Base-by-base conservation (phyloP, 352 stramenopile genomes). In the Globisporangium apiculatum region DNA sequence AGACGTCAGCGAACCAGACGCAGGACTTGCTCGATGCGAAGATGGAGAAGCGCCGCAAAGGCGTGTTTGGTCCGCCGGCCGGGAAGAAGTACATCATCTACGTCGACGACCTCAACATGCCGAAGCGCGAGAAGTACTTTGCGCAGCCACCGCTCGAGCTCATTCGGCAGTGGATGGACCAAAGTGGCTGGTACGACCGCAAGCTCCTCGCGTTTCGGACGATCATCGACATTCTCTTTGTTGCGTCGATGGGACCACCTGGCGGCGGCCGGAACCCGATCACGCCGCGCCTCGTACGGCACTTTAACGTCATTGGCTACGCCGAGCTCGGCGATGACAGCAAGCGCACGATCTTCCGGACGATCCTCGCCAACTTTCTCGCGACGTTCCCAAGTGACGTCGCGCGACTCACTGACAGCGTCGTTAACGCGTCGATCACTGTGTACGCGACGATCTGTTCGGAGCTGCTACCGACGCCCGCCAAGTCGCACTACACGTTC, bases 71-170 rank as follows among this genome's bases (percentile, higher is more conserved):
- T 1, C 92, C 93, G 7, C 76, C 89, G 0, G 80, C 87, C 15
- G 91, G 94, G 5, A 98, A 97, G 65, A 89, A 91, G 37, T 96
- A 93, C 63, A 91, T 98, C 42, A 73, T 98, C n/a, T 97, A 97
- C 64, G 86, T 98, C 42, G 94, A 98, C 64, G 94, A 98, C 65
- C 62, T 98, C 7, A 98, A 98, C 67, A 98, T 98, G 94, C 93
- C 94, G 12, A 96, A 97, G 66, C 82, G 86, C 14, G 93, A 98
- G 58, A 94, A 93, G 53, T 97, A 95, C 60, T 96, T 96, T 53
- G 94, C 94, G 0, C 93, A 98, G 71, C 94, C 94, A 31, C 92
- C 94, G 3, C 74, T 98, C n/a, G 94, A 98, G 64, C 70, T 98
- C 35, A 76, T 98, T 46, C 83, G 92, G 0, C 92, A 98, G 67